A percentile compares a stretch with the other conserved stretches of the same genome.
Conservation (phyloP, 345 rosid species). For the Alliaria petiolata region DNA sequence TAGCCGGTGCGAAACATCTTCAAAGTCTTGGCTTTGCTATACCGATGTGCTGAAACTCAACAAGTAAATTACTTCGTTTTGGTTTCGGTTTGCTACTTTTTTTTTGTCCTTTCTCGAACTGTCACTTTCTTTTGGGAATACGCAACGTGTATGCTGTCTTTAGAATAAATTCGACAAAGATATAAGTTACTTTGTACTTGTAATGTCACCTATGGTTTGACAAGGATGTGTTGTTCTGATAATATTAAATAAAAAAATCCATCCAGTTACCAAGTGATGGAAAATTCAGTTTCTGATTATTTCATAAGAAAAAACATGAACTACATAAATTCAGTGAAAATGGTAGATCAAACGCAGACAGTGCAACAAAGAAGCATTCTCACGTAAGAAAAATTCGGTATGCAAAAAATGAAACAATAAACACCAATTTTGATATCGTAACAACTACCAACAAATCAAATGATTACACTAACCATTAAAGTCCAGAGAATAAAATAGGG, state of each 20-base stretch:
- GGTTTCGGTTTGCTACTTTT: neutral
- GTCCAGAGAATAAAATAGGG: no score
- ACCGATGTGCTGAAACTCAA: neutral
- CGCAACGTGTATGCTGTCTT: neutral
- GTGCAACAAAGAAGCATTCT: neutral
- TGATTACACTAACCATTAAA: no score
- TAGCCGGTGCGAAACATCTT: slow-evolving; percentile 4
- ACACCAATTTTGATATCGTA: no score
- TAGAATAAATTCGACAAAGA: neutral
- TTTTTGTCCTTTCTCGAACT: no score
- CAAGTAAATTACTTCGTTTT: slow-evolving; percentile 9
- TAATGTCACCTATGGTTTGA: neutral
- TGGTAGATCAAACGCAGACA: neutral
- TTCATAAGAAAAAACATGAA: no score
- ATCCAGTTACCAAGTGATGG: no score
- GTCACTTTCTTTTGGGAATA: neutral
- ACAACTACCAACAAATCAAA: no score
- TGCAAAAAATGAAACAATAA: neutral
- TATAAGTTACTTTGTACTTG: neutral
- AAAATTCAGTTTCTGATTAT: no score
- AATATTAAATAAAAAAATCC: no score
- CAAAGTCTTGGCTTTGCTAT: neutral
- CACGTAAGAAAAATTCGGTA: neutral
- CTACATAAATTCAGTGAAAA: no score
- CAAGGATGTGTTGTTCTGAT: neutral